Percentiles rank a stretch among this genome's conserved stretches.
These are phyloP conservation scores for Aspergillus ustus DNA, from an alignment of 2,329 filamentous ascomycete genomes.

Conservation along the genomic window DNA sequence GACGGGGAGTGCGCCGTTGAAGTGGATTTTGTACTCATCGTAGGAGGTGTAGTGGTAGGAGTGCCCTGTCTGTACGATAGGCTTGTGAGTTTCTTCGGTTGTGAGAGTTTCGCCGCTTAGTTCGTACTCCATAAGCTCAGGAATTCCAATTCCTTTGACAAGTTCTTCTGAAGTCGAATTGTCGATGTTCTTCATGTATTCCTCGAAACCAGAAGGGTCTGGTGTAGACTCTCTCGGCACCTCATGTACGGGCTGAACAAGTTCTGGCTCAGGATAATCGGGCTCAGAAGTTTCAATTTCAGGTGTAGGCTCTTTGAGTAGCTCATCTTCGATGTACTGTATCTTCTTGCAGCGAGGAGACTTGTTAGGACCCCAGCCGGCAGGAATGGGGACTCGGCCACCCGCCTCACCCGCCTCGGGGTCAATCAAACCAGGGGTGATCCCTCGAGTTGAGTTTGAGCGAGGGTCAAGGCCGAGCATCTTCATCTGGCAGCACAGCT, in stretches of 20 bases:
- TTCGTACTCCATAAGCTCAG: background rate
- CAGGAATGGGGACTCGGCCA: conserved; percentile 25
- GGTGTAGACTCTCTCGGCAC: background rate
- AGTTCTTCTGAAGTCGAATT: background rate
- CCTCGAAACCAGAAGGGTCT: background rate
- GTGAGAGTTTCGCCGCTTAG: background rate
- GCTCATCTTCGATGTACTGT: background rate
- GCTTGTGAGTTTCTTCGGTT: background rate
- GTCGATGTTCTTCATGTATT: background rate
- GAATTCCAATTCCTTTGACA: background rate
- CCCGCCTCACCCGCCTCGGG: conserved; percentile 25
- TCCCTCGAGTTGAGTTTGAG: conserved; percentile 27
- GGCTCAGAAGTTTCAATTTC: background rate
- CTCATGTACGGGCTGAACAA: too few relatives aligned
- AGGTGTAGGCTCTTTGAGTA: background rate
- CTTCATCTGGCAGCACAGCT: conserved; percentile 15
- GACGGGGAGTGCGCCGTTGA: conserved; percentile 4
- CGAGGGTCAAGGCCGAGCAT: conserved; percentile 14
- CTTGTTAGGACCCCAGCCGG: background rate
- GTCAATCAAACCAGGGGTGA: conserved; percentile 29
- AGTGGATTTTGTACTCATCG: background rate
- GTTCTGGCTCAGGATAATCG: background rate
- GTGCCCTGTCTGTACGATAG: background rate
- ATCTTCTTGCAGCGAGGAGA: background rate
- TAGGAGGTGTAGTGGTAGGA: conserved; percentile 4